Conservation (phyloP, 192 early-diverging fungal genomes). For the Backusella australiensis region DNA sequence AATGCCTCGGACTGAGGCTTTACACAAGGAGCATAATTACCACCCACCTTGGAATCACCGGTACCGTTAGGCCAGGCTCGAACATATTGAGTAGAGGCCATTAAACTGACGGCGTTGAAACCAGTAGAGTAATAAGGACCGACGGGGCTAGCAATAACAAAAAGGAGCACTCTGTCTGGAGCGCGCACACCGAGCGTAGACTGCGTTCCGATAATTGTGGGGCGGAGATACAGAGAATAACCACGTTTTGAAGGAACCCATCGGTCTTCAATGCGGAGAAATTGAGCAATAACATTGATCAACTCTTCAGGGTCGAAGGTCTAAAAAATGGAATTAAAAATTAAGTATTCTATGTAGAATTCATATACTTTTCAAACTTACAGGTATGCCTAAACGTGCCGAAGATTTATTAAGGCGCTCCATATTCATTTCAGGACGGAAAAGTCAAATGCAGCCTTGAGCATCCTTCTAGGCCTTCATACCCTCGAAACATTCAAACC, state of each 20-base stretch:
- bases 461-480: constrained; percentile 93
- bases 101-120: constrained; percentile 82
- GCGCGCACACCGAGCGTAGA: constrained; percentile 78
- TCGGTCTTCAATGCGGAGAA: constrained; percentile 72
- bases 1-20: constrained; percentile 84
- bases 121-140: constrained; percentile 98
- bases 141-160: constrained; percentile 87
- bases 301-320: constrained; percentile 74
- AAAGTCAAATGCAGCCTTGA: constrained; percentile 82
- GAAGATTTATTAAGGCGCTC: constrained; percentile 76
- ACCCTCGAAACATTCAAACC: constrained; percentile 94
- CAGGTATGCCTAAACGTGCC: constrained; percentile 78
- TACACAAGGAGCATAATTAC: constrained; percentile 71
- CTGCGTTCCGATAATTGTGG: constrained; percentile 91
- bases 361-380: constrained; percentile 29
- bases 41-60: constrained; percentile 89
- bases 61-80: constrained; percentile 95
- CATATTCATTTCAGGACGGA: constrained; percentile 98
- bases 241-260: constrained; percentile 93
- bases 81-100: constrained; percentile 79
- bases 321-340: constrained; percentile 7
- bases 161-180: constrained; percentile 77
- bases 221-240: constrained; percentile 92
- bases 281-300: constrained; percentile 80
- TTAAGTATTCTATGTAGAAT: background rate